These are phyloP conservation scores for Penicillium crystallinum DNA, from an alignment of 495 filamentous ascomycete genomes.

Conservation along the genomic window DNA sequence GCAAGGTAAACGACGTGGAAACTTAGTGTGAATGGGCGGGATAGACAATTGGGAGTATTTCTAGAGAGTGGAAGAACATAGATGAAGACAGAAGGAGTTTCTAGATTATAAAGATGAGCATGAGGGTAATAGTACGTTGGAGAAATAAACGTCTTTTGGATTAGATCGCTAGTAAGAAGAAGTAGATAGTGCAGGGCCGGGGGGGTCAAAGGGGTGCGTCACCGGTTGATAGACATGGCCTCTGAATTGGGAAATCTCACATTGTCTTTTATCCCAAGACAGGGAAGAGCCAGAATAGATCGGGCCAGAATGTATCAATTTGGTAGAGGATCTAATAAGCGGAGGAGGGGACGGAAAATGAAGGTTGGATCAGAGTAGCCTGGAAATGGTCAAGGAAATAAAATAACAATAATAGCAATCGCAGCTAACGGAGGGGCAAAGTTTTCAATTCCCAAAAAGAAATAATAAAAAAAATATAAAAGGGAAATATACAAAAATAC, in stretches of 20 bases:
- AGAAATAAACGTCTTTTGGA: neutral
- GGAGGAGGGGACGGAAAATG: neutral
- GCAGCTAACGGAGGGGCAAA: conserved; percentile 4
- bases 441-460: neutral
- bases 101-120: neutral
- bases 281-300: conserved; percentile 9
- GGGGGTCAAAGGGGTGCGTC: conserved; percentile 12
- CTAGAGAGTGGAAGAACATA: neutral
- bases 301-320: neutral
- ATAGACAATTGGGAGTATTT: neutral
- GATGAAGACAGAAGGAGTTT: neutral
- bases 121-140: neutral
- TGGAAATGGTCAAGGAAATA: neutral
- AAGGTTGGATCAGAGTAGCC: neutral
- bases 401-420: conserved; percentile 10
- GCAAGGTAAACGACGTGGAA: neutral
- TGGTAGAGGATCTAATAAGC: conserved; percentile 7
- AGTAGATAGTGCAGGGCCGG: conserved; percentile 3
- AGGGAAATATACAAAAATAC: conserved; percentile 3
- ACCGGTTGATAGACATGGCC: conserved; percentile 13
- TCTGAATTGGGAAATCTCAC: conserved; percentile 16
- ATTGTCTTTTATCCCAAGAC: conserved; percentile 2
- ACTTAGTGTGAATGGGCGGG: neutral
- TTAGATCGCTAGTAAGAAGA: neutral
- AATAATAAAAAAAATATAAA: conserved; percentile 4